Percentiles rank a stretch among this genome's conserved stretches.
These are phyloP conservation scores for Tylopilus vinaceipallidus DNA, from an alignment of 768 basidiomycete genomes.

Conservation along the genomic window DNA sequence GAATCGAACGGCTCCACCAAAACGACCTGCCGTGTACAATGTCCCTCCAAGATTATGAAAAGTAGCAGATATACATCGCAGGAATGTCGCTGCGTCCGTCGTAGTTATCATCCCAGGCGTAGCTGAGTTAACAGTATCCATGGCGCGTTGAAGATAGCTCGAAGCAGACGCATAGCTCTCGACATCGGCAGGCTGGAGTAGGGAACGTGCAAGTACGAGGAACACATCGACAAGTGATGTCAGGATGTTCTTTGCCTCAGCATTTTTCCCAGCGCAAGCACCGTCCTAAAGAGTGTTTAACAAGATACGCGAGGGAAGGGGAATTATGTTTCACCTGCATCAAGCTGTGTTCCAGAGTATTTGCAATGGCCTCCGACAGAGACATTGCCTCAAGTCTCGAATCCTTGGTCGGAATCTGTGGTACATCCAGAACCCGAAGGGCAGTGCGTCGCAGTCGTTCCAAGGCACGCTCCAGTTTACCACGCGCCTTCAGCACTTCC, in stretches of 20 bases:
- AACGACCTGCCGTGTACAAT: conserved; percentile 64
- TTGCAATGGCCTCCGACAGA: conserved; percentile 38
- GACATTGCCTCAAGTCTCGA: conserved; percentile 13
- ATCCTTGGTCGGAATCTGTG: conserved; percentile 8
- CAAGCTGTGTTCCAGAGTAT: conserved; percentile 31
- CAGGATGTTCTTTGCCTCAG: conserved; percentile 34
- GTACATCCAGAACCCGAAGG: conserved; percentile 45
- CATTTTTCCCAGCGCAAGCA: background rate
- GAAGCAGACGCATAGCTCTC: conserved; percentile 47
- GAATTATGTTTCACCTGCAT: conserved; percentile 28
- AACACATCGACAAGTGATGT: conserved; percentile 53
- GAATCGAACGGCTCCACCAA: conserved; percentile 68
- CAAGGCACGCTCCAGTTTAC: conserved; percentile 59
- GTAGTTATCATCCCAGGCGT: conserved; percentile 5
- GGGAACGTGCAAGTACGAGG: conserved; percentile 51
- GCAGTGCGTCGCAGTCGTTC: conserved; percentile 56
- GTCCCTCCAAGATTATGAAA: conserved; percentile 67
- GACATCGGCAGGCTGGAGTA: conserved; percentile 39
- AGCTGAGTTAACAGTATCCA: conserved; percentile 21
- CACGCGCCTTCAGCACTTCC: conserved; percentile 35
- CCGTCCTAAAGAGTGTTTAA: conserved; percentile 2
- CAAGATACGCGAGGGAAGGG: background rate
- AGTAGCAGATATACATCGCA: conserved; percentile 69
- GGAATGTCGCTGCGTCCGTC: conserved; percentile 45
- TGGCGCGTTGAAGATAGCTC: conserved; percentile 46